Conservation (phyloP, 2,329 filamentous ascomycete genomes). For the Penicillium brasilianum region DNA sequence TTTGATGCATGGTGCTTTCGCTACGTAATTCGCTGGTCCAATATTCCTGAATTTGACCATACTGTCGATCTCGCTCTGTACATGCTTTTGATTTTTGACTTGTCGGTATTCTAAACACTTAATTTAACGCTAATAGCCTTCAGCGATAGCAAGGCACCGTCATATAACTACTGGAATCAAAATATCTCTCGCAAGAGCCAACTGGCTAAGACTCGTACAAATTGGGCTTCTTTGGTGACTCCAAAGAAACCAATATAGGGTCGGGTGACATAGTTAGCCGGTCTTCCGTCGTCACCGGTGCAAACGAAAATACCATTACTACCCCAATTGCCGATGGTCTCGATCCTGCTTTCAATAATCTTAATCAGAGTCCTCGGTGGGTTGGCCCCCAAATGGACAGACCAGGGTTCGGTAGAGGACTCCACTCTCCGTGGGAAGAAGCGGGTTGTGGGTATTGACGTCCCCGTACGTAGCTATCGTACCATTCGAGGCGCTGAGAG, state of each 20-base stretch:
- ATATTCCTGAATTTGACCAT: not conserved
- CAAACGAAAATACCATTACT: not conserved
- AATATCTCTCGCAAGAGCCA: not conserved
- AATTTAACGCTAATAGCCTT: not conserved
- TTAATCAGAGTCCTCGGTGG: not conserved
- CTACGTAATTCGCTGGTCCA: not conserved
- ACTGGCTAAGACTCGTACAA: not conserved
- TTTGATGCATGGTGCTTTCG: not conserved
- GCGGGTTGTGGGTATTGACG: slow-evolving; percentile 19
- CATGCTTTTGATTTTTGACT: not conserved
- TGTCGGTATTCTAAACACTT: not conserved
- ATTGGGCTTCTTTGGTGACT: not conserved
- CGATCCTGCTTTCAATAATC: not conserved
- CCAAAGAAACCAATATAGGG: not conserved
- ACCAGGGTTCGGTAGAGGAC: not conserved
- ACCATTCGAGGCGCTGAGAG: not conserved
- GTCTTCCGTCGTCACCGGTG: not conserved
- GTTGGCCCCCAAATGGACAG: not conserved
- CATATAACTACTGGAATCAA: not conserved
- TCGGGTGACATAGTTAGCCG: not conserved
- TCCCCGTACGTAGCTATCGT: not conserved
- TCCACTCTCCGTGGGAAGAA: not conserved
- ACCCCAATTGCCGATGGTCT: not conserved
- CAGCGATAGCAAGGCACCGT: not conserved
- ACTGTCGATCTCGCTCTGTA: not conserved